phyloP scores from a whole-genome alignment of 2,329 filamentous ascomycete genomes.

The Malbranchea cinnamomea region DNA sequence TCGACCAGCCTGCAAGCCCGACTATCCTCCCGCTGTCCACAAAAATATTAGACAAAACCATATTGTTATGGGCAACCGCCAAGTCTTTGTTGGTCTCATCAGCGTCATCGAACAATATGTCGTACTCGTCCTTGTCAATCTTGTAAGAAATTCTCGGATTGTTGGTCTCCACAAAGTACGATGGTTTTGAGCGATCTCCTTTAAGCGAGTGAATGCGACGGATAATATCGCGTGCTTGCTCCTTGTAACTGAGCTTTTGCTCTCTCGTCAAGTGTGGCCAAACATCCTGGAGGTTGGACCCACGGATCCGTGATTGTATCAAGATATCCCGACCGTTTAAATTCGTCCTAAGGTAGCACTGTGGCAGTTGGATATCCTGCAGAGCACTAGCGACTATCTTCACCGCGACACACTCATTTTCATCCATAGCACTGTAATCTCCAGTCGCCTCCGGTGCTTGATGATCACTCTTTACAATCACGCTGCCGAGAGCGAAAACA shows the following conservation, averaged over 20 bases:
- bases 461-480: conserved; percentile 23
- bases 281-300: conserved; percentile 21
- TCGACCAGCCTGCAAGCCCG: conserved; percentile 25
- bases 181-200: conserved; percentile 4
- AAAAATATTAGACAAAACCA: conserved; percentile 23
- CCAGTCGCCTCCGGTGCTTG: conserved; percentile 14
- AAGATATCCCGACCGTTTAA: conserved; percentile 26
- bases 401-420: conserved; percentile 23
- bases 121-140: conserved; percentile 15
- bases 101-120: conserved; percentile 19
- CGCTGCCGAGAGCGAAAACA: conserved; percentile 21
- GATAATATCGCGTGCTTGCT: conserved; percentile 22
- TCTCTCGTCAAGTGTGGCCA: conserved; percentile 17
- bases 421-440: conserved; percentile 20
- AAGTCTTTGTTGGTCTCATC: conserved; percentile 15
- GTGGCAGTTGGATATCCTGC: conserved; percentile 20
- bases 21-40: conserved; percentile 23
- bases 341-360: conserved; percentile 22
- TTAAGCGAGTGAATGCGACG: conserved; percentile 10
- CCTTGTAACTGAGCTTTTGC: conserved; percentile 21
- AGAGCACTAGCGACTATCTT: conserved; percentile 21
- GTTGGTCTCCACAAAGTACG: conserved; percentile 4
- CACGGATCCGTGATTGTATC: conserved; percentile 26
- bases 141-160: conserved; percentile 1
- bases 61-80: conserved; percentile 23